Evolutionary conservation across 805 yeast genomes (phyloP), one percentile per base, ranked within the genome.

Genomic region (Teunomyces stri): DNA sequence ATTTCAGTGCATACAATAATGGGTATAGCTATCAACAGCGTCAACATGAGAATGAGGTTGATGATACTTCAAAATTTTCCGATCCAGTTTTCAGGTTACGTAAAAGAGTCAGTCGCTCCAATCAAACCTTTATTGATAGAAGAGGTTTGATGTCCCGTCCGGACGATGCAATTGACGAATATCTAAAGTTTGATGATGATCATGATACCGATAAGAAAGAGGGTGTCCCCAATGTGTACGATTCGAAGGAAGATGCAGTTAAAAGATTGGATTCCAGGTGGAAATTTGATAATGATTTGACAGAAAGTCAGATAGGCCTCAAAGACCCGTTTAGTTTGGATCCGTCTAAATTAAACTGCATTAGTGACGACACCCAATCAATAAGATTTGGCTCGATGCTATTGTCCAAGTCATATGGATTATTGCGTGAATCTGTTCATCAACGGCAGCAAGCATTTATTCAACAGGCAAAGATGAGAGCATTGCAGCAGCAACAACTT

Each of bases 361-460:
- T 91, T 36, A 80, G 89, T 11, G 85, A 85, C 45, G 92, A 84
- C 44, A 90, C 97, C 1, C 97, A 91, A 66, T 84, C 87, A 1
- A 87, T 92, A 27, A 74, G 97, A 50, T 91, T 91, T 67, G 96
- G 97, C 6, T 81, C 96, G 5, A 90, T 90, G 97, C 68, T 92
- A 28, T 73, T 90, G 36, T 81, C 94, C 3, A 92, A 91, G 64
- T 84, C 97, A 0, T 87, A 87, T 60, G 97, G 90, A 45, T 78
- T 84, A 43, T 70, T 84, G 52, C 73, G 89, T 56, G 89, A 90
- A 60, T 85, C 91, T 16, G 82, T 87, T 46, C 77, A 81, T 58
- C 82, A 83, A 66, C 76, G 94, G 55, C 82, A 84, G 66, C 75
- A 69, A 49, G 57, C 61, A 18, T 62, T 61, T 51, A 59, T 72